These are phyloP conservation scores for Tetrahymena malaccensis DNA, from an alignment of 73 alveolate genomes.

Conservation along the genomic window DNA sequence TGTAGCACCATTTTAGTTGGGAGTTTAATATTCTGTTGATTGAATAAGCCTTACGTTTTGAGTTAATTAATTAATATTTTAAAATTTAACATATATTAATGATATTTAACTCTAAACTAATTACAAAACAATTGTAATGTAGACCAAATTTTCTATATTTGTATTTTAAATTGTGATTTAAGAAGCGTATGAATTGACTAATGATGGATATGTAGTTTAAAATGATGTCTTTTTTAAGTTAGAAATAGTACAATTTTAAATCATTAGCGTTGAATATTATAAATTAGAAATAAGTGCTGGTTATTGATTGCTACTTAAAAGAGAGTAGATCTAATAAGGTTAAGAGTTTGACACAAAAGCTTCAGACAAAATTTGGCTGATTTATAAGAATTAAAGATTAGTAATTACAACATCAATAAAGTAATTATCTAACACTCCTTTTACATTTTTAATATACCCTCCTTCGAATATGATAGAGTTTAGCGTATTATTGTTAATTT, in stretches of 20 bases:
- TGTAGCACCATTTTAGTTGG: background rate
- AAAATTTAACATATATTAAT: background rate
- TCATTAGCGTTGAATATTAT: background rate
- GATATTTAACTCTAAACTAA: background rate
- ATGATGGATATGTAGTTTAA: background rate
- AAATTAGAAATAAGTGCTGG: background rate
- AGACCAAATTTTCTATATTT: background rate
- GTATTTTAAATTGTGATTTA: background rate
- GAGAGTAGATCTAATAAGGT: background rate
- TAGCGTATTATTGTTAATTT: too few species aligned
- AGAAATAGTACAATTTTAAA: background rate
- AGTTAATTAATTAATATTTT: background rate
- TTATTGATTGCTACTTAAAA: too few species aligned
- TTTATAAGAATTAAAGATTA: too few species aligned
- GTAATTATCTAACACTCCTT: too few species aligned
- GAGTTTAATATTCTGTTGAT: background rate
- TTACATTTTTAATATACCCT: background rate
- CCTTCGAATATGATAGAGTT: background rate
- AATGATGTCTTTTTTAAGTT: background rate
- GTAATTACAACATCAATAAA: too few species aligned
- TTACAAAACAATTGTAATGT: background rate
- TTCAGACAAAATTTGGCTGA: background rate
- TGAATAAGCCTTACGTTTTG: background rate
- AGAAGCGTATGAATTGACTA: background rate
- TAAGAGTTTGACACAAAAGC: background rate